Evolutionary conservation across 2,329 filamentous ascomycete genomes (phyloP), one percentile per base, ranked within the genome.

Genomic region (Calonectria hongkongensis): DNA sequence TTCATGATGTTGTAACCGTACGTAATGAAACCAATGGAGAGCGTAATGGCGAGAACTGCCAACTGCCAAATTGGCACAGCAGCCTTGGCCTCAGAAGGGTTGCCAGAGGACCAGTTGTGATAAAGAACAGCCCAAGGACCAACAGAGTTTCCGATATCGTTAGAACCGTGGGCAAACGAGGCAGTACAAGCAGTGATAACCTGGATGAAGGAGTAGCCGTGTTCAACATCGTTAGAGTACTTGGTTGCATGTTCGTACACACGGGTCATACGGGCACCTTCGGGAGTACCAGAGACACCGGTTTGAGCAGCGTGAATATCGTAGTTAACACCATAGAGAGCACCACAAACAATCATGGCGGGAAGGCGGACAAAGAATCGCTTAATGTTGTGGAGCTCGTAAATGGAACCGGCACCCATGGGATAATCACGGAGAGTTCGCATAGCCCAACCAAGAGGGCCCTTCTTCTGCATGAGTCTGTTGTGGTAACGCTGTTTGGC

Each of bases 381-480:
- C 82, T 88, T 89, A 73, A 95, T 86, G 87, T 96, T 96, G 85
- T 91, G 86, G 21, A 88, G 75, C 84, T 96, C 94, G 85, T 96
- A 95, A 74, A 95, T 88, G 79, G 92, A 87, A 62, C 94, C 94
- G 27, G 91, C 82, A 16, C 92, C 92, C 85, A 94, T 89, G 56
- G 91, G 93, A 86, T 95, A 93, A 78, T 94, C 87, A 81, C 90
- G 92, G 28, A 96, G 91, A 50, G 88, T 90, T 76, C 94, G 92
- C 92, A 96, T 94, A 47, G 93, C 94, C 94, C 94, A 95, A 78
- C 92, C 94, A 27, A 96, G 87, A 51, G 92, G 93, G 27, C 94
- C 93, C 1, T 85, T 85, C 74, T 88, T 89, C 82, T 89, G 85
- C 70, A 89, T 84, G 65, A 95, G 90, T 77, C 90, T 90, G 30